Conservation (phyloP, 345 rosid genomes). For the Arabidopsis suecica region DNA sequence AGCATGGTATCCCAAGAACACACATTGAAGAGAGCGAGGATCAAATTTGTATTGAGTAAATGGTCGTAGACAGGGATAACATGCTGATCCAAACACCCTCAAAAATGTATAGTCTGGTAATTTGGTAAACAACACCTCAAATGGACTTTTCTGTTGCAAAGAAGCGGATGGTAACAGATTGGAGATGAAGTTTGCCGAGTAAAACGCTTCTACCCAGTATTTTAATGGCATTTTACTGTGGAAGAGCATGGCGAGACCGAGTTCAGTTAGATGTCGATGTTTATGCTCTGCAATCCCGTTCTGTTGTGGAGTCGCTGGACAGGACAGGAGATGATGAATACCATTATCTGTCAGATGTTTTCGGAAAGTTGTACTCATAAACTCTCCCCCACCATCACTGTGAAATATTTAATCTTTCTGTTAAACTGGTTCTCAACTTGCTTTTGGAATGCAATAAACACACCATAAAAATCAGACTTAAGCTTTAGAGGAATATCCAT, state of each 20-base stretch:
- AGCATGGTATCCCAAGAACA: not conserved
- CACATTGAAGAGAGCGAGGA: not conserved
- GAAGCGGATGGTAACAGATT: not conserved
- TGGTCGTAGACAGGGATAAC: not conserved
- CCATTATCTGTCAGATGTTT: not conserved
- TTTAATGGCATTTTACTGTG: not conserved
- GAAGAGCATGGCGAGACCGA: not conserved
- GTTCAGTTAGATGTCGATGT: not conserved
- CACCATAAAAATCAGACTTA: not conserved
- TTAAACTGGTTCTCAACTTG: not conserved
- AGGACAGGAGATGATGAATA: fast-evolving
- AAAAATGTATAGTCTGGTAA: not conserved
- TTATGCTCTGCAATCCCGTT: not conserved
- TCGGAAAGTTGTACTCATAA: not conserved
- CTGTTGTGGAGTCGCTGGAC: not conserved
- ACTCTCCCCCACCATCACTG: not conserved
- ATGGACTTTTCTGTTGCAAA: not conserved
- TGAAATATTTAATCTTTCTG: not conserved
- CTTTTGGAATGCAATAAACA: not conserved
- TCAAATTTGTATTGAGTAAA: not conserved
- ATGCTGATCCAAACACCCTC: not conserved
- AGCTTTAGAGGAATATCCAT: not conserved
- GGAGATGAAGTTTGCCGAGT: not conserved
- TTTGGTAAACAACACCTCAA: not conserved
- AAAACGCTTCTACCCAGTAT: not conserved